phyloP scores from a whole-genome alignment of 1,284 basidiomycete species.

The Peniophora sp. region DNA sequence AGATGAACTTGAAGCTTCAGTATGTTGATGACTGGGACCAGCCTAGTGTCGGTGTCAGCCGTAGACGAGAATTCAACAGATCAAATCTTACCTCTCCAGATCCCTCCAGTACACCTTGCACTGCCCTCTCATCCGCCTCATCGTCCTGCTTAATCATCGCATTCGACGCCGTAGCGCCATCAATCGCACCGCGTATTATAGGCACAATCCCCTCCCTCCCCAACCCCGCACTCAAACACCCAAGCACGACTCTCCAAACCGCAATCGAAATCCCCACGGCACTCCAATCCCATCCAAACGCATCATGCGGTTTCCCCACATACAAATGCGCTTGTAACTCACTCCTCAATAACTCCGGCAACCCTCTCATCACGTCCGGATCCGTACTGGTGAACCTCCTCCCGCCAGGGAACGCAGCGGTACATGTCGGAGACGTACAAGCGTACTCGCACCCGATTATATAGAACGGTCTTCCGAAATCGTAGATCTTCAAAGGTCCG shows the following conservation, averaged over 20 bases:
- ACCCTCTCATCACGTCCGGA: constrained; percentile 53
- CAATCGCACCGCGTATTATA: constrained; percentile 46
- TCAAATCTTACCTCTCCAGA: no score
- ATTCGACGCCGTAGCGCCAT: constrained; percentile 26
- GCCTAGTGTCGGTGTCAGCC: constrained; percentile 6
- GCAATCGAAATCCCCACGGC: constrained; percentile 57
- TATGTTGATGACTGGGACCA: constrained; percentile 5
- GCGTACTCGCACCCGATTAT: constrained; percentile 73
- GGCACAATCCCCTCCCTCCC: constrained; percentile 50
- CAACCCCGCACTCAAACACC: constrained; percentile 45
- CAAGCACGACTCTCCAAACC: constrained; percentile 63
- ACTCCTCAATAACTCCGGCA: constrained; percentile 56
- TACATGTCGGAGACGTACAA: constrained; percentile 43
- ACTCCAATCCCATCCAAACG: constrained; percentile 65
- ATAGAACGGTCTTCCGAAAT: constrained; percentile 69
- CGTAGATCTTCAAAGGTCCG: constrained; percentile 67
- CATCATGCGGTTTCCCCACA: constrained; percentile 29
- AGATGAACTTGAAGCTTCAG: constrained; percentile 5
- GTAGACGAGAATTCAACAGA: background rate
- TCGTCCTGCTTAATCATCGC: constrained; percentile 17
- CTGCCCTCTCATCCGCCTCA: constrained; percentile 28
- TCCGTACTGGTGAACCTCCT: constrained; percentile 64
- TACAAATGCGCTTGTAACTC: constrained; percentile 63
- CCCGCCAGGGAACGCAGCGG: constrained; percentile 35
- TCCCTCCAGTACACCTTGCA: constrained; percentile 7